Evolutionary conservation across 176 grass and related monocot genomes (phyloP).

Genomic region (Oryza meridionalis): DNA sequence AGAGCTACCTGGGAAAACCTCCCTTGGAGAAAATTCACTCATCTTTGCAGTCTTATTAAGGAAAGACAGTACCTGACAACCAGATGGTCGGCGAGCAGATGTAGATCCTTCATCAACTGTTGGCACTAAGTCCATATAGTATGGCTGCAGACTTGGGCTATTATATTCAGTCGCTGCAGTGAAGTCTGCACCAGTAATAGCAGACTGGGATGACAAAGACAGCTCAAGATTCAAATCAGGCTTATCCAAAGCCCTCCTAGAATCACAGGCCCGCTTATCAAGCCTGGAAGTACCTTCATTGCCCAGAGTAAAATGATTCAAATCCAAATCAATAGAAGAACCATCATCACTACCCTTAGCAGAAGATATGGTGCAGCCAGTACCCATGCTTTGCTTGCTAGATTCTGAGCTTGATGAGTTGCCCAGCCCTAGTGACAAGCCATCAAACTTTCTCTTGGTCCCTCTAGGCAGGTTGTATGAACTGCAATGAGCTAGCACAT

Average conservation of each 20-base stretch:
- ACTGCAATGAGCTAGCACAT: conserved; percentile 37
- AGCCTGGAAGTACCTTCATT: conserved; percentile 52
- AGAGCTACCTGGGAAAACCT: conserved; percentile 30
- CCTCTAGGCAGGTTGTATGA: conserved; percentile 48
- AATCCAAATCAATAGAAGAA: conserved; percentile 66
- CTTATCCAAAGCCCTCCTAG: conserved; percentile 38
- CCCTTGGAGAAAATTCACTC: conserved; percentile 19
- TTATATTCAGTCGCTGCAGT: conserved; percentile 26
- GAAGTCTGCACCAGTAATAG: conserved; percentile 49
- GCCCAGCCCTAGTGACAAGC: conserved; percentile 55
- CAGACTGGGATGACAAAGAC: conserved; percentile 73
- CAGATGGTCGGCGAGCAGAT: conserved; percentile 68
- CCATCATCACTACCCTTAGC: conserved; percentile 59
- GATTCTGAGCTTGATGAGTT: conserved; percentile 70
- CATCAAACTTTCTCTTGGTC: conserved; percentile 65
- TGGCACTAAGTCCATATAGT: conserved; percentile 48
- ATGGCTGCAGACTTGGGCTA: conserved; percentile 36
- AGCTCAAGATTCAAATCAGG: conserved; percentile 67
- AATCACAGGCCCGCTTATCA: conserved; percentile 55
- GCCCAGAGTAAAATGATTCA: conserved; percentile 67
- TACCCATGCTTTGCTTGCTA: conserved; percentile 67
- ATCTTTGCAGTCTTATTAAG: conserved; percentile 44
- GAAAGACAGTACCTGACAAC: conserved; percentile 63
- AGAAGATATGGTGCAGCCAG: conserved; percentile 64
- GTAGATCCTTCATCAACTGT: conserved; percentile 89